phyloP scores from a whole-genome alignment of 352 stramenopile species.

The Phytopythium vexans region DNA sequence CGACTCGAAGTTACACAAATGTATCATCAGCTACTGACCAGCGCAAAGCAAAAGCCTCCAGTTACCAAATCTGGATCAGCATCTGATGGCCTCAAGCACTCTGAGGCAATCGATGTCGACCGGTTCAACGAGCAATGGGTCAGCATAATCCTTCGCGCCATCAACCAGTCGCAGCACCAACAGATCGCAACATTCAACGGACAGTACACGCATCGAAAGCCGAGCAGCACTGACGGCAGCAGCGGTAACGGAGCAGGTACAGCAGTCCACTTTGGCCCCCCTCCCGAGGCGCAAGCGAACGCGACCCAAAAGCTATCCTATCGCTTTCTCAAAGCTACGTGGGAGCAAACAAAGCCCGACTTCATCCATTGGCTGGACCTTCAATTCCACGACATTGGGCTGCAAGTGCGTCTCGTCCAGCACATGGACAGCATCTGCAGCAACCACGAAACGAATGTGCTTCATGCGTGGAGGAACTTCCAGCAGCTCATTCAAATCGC shows the following conservation, averaged over 20 bases:
- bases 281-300: conserved; percentile 21
- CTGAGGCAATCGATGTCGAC: conserved; percentile 9
- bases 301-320: conserved; percentile 27
- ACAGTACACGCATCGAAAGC: conserved; percentile 2
- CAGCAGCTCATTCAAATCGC: conserved; percentile 44
- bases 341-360: conserved; percentile 41
- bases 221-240: not conserved
- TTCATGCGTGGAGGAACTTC: conserved; percentile 25
- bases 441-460: conserved; percentile 2
- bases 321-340: conserved; percentile 34
- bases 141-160: conserved; percentile 19
- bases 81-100: not conserved
- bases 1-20: conserved; percentile 21
- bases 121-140: conserved; percentile 29
- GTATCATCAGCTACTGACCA: conserved; percentile 29
- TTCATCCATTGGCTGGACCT: conserved; percentile 33
- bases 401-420: conserved; percentile 43
- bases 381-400: conserved; percentile 35
- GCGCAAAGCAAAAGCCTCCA: conserved; percentile 3
- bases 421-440: conserved; percentile 32
- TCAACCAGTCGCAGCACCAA: conserved; percentile 42
- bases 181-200: conserved; percentile 8
- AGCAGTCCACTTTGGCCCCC: conserved; percentile 27
- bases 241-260: conserved; percentile 1
- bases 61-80: not conserved